A percentile compares a stretch with the other conserved stretches of the same genome.
phyloP scores from a whole-genome alignment of 345 rosid genomes.

The Euphorbia peplus region DNA sequence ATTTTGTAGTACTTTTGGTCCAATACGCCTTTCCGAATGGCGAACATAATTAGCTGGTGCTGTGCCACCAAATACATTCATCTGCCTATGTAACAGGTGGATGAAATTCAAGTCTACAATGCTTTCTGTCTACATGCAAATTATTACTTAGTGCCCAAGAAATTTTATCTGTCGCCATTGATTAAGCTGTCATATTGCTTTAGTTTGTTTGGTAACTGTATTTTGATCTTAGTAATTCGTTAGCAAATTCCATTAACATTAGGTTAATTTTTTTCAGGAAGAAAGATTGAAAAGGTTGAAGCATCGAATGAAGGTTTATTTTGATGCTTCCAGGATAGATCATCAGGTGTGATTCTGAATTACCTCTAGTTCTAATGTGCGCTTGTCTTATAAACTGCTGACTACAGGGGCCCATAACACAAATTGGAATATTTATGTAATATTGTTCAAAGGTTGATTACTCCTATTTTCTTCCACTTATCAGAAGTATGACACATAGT shows the following conservation, averaged over 20 bases:
- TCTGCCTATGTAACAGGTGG: too few species aligned
- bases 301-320: conserved; percentile 67
- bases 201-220: not conserved
- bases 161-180: not conserved
- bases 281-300: conserved; percentile 68
- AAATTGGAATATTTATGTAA: not conserved
- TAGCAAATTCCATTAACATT: not conserved
- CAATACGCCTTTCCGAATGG: too few species aligned
- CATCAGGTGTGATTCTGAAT: conserved; percentile 60
- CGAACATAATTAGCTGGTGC: too few species aligned
- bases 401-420: not conserved
- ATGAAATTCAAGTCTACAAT: too few species aligned
- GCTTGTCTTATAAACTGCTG: too few species aligned
- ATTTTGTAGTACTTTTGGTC: too few species aligned
- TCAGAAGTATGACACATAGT: too few species aligned
- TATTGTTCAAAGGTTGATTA: not conserved
- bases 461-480: too few species aligned
- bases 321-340: conserved; percentile 66
- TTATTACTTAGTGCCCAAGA: not conserved
- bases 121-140: too few species aligned
- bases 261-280: conserved; percentile 43
- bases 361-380: not conserved
- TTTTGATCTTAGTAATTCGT: not conserved
- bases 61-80: too few species aligned
- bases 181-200: not conserved